Conservation (phyloP, 768 basidiomycete species). For the Calocybe cyanea region DNA sequence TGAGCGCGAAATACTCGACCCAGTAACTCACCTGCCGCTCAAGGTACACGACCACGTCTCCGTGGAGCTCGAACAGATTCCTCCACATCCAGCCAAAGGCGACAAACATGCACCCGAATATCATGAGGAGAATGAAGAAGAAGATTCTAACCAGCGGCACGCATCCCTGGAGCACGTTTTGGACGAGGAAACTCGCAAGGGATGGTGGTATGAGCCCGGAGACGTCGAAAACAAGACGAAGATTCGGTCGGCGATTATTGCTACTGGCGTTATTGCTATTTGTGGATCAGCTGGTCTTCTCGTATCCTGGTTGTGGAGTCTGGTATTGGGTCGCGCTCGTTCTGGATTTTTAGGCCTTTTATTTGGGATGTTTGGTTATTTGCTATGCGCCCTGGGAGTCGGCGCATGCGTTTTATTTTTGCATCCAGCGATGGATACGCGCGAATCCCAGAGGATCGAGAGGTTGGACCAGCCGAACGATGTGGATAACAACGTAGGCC, state of each 20-base stretch:
- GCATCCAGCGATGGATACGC: background rate
- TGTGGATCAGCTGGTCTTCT: constrained; percentile 22
- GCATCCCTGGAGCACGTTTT: constrained; percentile 26
- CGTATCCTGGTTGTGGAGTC: constrained; percentile 20
- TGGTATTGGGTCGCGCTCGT: constrained; percentile 11
- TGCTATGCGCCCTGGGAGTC: constrained; percentile 23
- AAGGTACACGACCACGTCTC: constrained; percentile 31
- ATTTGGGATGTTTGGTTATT: constrained; percentile 20
- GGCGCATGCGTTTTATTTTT: constrained; percentile 20
- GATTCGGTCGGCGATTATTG: constrained; percentile 27
- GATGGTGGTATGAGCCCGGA: constrained; percentile 31
- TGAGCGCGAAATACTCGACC: constrained; percentile 33
- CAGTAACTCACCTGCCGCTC: constrained; percentile 35
- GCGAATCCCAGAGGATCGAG: background rate
- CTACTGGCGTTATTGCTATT: constrained; percentile 24
- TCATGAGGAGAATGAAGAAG: constrained; percentile 14
- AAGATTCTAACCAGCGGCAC: constrained; percentile 21
- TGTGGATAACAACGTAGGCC: background rate
- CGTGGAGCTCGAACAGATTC: constrained; percentile 32
- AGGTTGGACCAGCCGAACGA: constrained; percentile 3
- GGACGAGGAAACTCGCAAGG: constrained; percentile 23
- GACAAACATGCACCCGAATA: constrained; percentile 15
- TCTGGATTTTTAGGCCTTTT: constrained; percentile 19
- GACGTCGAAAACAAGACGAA: constrained; percentile 26
- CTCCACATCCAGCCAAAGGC: constrained; percentile 21